phyloP scores from a whole-genome alignment of 225 moss, liverwort and hornwort species.

The Pseudisothecium myosuroides region DNA sequence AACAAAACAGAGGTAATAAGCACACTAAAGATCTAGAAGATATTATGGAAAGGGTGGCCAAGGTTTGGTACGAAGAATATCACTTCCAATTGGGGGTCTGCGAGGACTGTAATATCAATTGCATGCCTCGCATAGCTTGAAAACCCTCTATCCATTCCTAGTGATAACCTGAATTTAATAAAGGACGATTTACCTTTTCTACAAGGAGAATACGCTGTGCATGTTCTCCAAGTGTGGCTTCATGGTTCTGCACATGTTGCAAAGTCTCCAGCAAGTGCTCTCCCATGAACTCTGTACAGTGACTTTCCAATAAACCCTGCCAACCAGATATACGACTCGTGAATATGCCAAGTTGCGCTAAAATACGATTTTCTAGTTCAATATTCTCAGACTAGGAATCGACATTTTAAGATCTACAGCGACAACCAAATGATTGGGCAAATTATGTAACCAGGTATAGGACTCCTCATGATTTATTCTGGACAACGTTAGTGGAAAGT shows the following conservation, averaged over 20 bases:
- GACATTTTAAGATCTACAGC: neutral
- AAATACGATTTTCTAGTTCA: neutral
- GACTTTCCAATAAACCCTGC: conserved; percentile 49
- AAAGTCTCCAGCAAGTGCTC: conserved; percentile 45
- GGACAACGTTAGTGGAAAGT: neutral
- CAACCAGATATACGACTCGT: neutral
- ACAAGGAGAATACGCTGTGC: conserved; percentile 31
- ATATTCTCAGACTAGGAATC: neutral
- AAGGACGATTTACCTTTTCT: conserved; percentile 25
- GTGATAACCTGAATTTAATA: neutral
- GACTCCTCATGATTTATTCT: neutral
- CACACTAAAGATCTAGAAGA: neutral
- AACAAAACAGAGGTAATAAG: neutral
- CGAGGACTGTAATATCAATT: neutral
- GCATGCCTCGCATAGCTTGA: neutral
- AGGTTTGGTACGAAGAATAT: neutral
- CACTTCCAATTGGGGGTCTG: neutral
- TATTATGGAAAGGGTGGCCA: neutral
- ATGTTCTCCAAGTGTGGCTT: conserved; percentile 20
- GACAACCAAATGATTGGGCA: neutral
- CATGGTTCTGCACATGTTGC: conserved; percentile 28
- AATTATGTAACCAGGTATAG: neutral
- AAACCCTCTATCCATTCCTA: neutral
- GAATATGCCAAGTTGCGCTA: neutral
- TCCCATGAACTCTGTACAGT: conserved; percentile 38